Base-by-base conservation (phyloP, 805 yeast species). In the Myxozyma neglecta region DNA sequence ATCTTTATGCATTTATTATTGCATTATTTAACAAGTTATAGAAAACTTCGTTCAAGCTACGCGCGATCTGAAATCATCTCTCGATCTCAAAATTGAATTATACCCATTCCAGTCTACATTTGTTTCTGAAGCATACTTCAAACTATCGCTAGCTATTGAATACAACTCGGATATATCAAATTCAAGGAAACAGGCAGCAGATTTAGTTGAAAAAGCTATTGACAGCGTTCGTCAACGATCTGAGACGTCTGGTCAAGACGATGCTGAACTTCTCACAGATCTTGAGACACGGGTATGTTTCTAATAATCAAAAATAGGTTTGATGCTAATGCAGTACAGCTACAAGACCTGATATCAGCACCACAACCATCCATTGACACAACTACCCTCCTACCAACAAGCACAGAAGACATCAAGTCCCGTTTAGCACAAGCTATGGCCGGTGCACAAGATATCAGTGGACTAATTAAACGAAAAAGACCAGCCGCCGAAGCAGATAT, bases 1-100 rank as follows among this genome's bases (percentile, higher is more conserved):
- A 29, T 34, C 14, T 16, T 3, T 14, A 37, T 13, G 36, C 10
- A 36, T 36, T 34, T 34, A 13, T 24, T 29, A 39, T 14, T 11
- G 29, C 29, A 24, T 24, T 24, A 24, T 24, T 56, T 35, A 9
- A 24, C 52, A 11, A 10, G 16, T 4, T 11, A 51, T 29, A 57
- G 97, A 93, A 69, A 89, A 90, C 73, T 91, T 91, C 73, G 75
- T 78, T 14, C 96, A 90, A 73, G 89, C 97, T 0, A 82, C 87
- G 0, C 76, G 76, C 18, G 97, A 92, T 72, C 83, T 90, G 60
- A 76, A 79, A 51, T 75, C 81, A 18, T 79, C 90, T 45, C 78
- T 89, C 39, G 75, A 81, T 35, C 74, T 86, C 48, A 81, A 89
- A 71, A 70, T 76, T 53, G 75, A 82, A 59, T 71, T 88, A 11